phyloP scores from a whole-genome alignment of 345 rosid genomes.

The Schrenkiella parvula region DNA sequence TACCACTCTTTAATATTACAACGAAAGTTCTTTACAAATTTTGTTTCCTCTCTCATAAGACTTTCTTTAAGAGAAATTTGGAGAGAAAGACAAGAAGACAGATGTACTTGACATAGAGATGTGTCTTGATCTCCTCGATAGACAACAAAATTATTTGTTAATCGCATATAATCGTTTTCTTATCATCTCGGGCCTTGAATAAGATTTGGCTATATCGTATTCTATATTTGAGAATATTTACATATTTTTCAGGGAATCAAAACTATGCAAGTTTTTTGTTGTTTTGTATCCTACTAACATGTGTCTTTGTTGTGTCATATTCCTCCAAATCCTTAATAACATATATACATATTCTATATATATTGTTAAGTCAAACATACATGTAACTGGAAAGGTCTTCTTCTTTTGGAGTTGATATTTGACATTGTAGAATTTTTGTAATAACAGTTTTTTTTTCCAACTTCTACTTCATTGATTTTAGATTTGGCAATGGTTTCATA shows the following conservation, averaged over 20 bases:
- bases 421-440: not conserved
- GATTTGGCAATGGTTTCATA: not conserved
- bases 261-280: slow-evolving; percentile 10
- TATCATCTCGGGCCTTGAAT: slow-evolving; percentile 33
- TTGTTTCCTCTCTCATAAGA: not conserved
- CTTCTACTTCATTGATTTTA: not conserved
- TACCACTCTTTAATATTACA: not conserved
- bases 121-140: slow-evolving; percentile 32
- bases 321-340: not conserved
- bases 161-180: slow-evolving; percentile 26
- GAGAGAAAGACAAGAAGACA: slow-evolving; percentile 28
- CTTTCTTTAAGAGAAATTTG: not conserved
- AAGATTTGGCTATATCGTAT: slow-evolving; percentile 24
- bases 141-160: slow-evolving; percentile 17
- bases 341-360: not conserved
- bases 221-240: slow-evolving; percentile 4
- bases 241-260: slow-evolving; percentile 26
- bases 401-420: not conserved
- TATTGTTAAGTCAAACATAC: slow-evolving; percentile 16
- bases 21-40: not conserved
- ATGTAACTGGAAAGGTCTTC: not conserved
- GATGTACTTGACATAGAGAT: slow-evolving; percentile 31
- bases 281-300: slow-evolving; percentile 19
- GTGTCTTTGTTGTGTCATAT: slow-evolving; percentile 18
- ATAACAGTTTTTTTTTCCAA: not conserved